phyloP scores from a whole-genome alignment of 176 grass and related monocot genomes.

The Oryza nivara region DNA sequence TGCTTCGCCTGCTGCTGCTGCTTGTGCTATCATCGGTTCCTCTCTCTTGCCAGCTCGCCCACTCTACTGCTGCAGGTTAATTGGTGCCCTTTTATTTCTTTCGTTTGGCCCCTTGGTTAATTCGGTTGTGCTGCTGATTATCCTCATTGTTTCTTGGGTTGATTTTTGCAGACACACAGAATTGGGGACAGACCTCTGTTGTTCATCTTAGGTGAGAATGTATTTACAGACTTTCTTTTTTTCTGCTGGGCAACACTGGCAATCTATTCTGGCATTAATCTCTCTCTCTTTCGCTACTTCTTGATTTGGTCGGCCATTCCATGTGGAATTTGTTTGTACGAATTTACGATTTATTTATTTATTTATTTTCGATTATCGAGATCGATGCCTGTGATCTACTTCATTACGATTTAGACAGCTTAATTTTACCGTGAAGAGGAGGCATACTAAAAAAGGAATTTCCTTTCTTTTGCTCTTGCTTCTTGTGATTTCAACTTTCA shows the following conservation, averaged over 20 bases:
- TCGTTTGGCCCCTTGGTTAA: neutral
- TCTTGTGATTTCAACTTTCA: slow-evolving; percentile 7
- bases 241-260: neutral
- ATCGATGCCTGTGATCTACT: no score
- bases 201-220: slow-evolving; percentile 10
- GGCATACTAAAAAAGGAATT: neutral
- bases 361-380: no score
- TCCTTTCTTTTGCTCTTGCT: neutral
- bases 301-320: neutral
- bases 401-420: neutral
- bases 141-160: neutral
- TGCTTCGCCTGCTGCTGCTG: neutral
- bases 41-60: slow-evolving; percentile 20
- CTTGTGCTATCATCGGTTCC: neutral
- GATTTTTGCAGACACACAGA: slow-evolving; percentile 15
- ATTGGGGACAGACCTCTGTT: neutral
- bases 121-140: neutral
- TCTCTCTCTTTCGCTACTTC: neutral
- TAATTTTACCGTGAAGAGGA: no score
- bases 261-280: neutral
- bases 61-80: neutral
- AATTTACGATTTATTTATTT: neutral
- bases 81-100: no score
- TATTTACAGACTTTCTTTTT: neutral
- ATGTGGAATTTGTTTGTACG: neutral